phyloP scores from a whole-genome alignment of 495 filamentous ascomycete species.

The Aspergillus leporis region DNA sequence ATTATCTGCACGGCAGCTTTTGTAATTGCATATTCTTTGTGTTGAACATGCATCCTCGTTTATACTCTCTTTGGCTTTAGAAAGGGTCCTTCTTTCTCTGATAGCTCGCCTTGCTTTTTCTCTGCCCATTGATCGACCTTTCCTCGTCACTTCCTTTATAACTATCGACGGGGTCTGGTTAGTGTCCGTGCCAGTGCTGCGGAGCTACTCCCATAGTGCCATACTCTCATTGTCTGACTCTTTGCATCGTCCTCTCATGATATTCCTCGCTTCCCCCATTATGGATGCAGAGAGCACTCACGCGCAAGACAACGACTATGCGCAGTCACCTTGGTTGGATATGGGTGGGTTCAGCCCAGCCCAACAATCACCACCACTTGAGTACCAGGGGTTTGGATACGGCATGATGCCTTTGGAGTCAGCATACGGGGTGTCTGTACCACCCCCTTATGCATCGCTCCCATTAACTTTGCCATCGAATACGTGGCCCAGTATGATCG shows the following conservation, averaged over 20 bases:
- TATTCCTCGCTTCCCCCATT: conserved; percentile 26
- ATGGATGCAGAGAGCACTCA: conserved; percentile 50
- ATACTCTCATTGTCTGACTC: conserved; percentile 10
- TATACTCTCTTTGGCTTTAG: conserved; percentile 27
- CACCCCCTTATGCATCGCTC: conserved; percentile 50
- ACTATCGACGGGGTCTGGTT: not conserved
- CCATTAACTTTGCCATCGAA: conserved; percentile 67
- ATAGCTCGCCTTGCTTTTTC: conserved; percentile 6
- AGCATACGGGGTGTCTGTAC: conserved; percentile 46
- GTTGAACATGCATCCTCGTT: conserved; percentile 44
- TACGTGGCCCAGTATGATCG: conserved; percentile 72
- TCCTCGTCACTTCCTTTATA: not conserved
- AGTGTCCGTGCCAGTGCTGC: not conserved
- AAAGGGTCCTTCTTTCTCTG: conserved; percentile 6
- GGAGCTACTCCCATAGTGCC: not conserved
- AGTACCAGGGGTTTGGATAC: conserved; percentile 47
- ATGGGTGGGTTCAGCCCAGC: conserved; percentile 46
- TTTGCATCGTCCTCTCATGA: conserved; percentile 20
- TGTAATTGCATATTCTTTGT: conserved; percentile 17
- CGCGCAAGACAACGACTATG: conserved; percentile 48
- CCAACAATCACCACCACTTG: conserved; percentile 46
- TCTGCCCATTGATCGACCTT: not conserved
- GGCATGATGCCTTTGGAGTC: conserved; percentile 42
- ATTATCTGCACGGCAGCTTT: conserved; percentile 12
- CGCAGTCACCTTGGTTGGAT: conserved; percentile 55